Evolutionary conservation across 83 land plant species (phyloP).

Genomic region (Thuja plicata): DNA sequence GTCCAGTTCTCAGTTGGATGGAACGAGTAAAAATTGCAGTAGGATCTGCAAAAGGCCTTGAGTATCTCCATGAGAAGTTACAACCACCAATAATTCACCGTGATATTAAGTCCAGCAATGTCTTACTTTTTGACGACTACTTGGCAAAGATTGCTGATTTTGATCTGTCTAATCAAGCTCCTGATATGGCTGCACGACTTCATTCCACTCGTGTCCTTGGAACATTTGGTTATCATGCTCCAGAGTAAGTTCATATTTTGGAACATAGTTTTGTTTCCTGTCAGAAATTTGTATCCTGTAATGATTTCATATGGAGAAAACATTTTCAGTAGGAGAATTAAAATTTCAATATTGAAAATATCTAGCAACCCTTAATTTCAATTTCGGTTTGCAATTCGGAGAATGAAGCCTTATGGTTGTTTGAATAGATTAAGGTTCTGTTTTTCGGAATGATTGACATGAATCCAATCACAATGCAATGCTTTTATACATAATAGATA

Average conservation of each 20-base stretch:
- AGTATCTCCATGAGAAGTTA: conserved; percentile 62
- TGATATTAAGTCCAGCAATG: conserved; percentile 69
- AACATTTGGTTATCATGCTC: conserved; percentile 69
- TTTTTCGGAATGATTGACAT: too few relatives aligned
- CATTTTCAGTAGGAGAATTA: too few relatives aligned
- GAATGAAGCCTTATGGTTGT: too few relatives aligned
- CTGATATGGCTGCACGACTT: conserved; percentile 75
- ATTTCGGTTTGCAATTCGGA: too few relatives aligned
- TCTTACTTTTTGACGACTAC: conserved; percentile 65
- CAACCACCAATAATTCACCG: conserved; percentile 62
- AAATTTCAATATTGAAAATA: too few relatives aligned
- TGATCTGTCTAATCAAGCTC: conserved; percentile 74
- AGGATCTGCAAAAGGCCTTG: conserved; percentile 70
- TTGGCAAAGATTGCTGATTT: conserved; percentile 75
- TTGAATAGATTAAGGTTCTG: too few relatives aligned
- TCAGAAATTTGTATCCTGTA: too few relatives aligned
- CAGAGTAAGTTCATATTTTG: conserved; percentile 42
- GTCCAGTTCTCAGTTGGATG: conserved; percentile 60
- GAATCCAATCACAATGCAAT: too few relatives aligned
- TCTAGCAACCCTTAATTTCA: too few relatives aligned
- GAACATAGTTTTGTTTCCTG: too few relatives aligned
- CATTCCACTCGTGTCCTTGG: conserved; percentile 80
- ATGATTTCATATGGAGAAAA: too few relatives aligned
- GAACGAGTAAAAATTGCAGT: conserved; percentile 70
- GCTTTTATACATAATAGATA: too few relatives aligned